Percentiles rank a stretch among this genome's conserved stretches.
These are phyloP conservation scores for Brassica hybrid DNA, from an alignment of 441 rosid species.

Conservation along the genomic window DNA sequence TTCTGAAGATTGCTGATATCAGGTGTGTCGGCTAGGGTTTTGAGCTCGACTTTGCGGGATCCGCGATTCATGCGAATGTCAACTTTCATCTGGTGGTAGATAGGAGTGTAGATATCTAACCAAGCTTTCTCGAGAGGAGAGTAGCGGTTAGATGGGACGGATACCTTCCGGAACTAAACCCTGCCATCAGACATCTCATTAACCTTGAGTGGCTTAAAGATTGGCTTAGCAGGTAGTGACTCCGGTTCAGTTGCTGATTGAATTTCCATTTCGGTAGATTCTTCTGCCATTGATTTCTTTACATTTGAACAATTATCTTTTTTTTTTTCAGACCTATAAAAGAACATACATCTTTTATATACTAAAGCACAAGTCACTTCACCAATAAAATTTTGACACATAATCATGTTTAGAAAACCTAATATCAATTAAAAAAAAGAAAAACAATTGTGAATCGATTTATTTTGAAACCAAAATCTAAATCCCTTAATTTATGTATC, in stretches of 20 bases:
- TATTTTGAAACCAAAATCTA: too few relatives aligned
- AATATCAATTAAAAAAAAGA: too few relatives aligned
- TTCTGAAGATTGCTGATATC: constrained; percentile 78
- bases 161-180: constrained; percentile 68
- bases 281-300: constrained; percentile 28
- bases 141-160: constrained; percentile 81
- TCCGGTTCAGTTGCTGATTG: constrained; percentile 34
- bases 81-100: constrained; percentile 79
- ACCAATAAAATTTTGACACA: too few relatives aligned
- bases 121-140: constrained; percentile 81
- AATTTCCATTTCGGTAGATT: constrained; percentile 52
- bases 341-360: background rate
- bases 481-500: too few relatives aligned
- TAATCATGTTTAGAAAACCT: too few relatives aligned
- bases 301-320: background rate
- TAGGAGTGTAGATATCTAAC: constrained; percentile 78
- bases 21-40: constrained; percentile 77
- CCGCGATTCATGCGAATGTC: constrained; percentile 85
- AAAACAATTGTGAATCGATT: too few relatives aligned
- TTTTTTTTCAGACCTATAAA: background rate
- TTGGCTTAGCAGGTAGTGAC: constrained; percentile 61
- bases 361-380: too few relatives aligned
- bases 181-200: constrained; percentile 82
- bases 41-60: constrained; percentile 75
- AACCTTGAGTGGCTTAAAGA: constrained; percentile 68